Conservation (phyloP, 495 filamentous ascomycete species). For the Tirmania nivea region DNA sequence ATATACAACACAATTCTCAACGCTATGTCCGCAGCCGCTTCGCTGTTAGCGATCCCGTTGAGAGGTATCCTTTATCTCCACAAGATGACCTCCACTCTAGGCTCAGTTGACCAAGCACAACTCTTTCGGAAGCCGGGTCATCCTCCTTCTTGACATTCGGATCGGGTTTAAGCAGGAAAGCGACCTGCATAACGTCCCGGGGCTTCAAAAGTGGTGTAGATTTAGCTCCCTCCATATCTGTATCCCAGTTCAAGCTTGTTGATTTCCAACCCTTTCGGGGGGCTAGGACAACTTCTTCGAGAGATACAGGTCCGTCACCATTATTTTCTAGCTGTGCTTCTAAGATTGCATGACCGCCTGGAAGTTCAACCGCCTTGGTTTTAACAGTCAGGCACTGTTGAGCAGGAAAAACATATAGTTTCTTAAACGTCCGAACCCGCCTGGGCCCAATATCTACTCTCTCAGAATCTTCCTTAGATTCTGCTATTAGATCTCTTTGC, state of each 20-base stretch:
- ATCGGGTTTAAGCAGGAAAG: slow-evolving; percentile 51
- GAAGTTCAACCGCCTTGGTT: slow-evolving; percentile 55
- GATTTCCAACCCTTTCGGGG: slow-evolving; percentile 27
- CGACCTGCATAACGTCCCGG: slow-evolving; percentile 76
- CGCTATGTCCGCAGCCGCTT: too few species aligned
- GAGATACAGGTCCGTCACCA: slow-evolving; percentile 40
- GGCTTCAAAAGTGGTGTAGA: slow-evolving; percentile 36
- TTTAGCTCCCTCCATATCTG: slow-evolving; percentile 1
- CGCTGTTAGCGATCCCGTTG: slow-evolving; percentile 29
- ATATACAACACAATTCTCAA: too few species aligned
- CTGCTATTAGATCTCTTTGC: slow-evolving; percentile 18
- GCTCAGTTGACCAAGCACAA: slow-evolving; percentile 59
- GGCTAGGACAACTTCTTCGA: slow-evolving; percentile 35
- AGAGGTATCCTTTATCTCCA: slow-evolving; percentile 73
- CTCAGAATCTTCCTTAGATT: slow-evolving; percentile 20
- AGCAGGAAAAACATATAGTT: slow-evolving; percentile 90
- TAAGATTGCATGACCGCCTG: slow-evolving; percentile 29
- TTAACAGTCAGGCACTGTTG: slow-evolving; percentile 72
- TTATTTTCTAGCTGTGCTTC: slow-evolving; percentile 94
- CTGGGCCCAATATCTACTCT: slow-evolving; percentile 43
- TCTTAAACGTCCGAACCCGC: slow-evolving; percentile 56
- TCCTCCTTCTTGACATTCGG: slow-evolving; percentile 4
- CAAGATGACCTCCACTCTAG: slow-evolving; percentile 77
- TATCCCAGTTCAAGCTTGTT: slow-evolving; percentile 18
- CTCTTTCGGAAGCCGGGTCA: slow-evolving; percentile 27